Evolutionary conservation across 2,329 filamentous ascomycete genomes (phyloP).

Genomic region (Pseudopithomyces maydicus): DNA sequence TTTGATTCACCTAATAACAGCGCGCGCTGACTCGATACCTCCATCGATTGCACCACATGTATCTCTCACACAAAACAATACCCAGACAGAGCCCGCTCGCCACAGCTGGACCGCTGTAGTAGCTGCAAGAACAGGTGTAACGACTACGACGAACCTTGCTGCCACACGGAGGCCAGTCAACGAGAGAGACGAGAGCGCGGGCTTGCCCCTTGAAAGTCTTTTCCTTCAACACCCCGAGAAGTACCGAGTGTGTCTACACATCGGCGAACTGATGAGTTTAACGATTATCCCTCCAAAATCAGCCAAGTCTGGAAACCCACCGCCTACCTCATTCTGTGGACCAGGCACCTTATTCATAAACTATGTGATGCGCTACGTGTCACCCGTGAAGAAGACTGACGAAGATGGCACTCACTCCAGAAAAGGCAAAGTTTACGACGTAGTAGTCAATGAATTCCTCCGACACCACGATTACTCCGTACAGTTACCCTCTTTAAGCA

Average conservation of each 20-base stretch:
- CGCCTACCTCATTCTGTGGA: conserved; percentile 60
- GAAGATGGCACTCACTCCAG: conserved; percentile 57
- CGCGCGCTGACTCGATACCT: conserved; percentile 58
- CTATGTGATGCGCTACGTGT: conserved; percentile 59
- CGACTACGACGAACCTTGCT: conserved; percentile 63
- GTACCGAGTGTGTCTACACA: conserved; percentile 65
- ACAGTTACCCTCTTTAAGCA: conserved; percentile 60
- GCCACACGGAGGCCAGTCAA: conserved; percentile 62
- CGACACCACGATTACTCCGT: conserved; percentile 55
- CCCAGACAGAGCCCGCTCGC: conserved; percentile 52
- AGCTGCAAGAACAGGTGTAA: conserved; percentile 61
- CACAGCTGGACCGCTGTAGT: conserved; percentile 63
- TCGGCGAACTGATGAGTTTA: conserved; percentile 65
- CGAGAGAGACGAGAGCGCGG: conserved; percentile 60
- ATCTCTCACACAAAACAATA: background rate
- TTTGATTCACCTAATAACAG: conserved; percentile 60
- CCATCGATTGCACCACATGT: conserved; percentile 42
- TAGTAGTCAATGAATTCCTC: conserved; percentile 59
- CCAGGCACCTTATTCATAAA: conserved; percentile 64
- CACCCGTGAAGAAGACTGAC: conserved; percentile 61
- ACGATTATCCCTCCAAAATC: conserved; percentile 62
- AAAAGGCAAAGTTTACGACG: conserved; percentile 56
- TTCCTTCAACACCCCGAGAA: conserved; percentile 62
- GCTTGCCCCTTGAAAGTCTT: conserved; percentile 63
- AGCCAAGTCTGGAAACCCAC: conserved; percentile 41